Conservation (phyloP, 2,329 filamentous ascomycete species). For the Rugonectria rugulosa region DNA sequence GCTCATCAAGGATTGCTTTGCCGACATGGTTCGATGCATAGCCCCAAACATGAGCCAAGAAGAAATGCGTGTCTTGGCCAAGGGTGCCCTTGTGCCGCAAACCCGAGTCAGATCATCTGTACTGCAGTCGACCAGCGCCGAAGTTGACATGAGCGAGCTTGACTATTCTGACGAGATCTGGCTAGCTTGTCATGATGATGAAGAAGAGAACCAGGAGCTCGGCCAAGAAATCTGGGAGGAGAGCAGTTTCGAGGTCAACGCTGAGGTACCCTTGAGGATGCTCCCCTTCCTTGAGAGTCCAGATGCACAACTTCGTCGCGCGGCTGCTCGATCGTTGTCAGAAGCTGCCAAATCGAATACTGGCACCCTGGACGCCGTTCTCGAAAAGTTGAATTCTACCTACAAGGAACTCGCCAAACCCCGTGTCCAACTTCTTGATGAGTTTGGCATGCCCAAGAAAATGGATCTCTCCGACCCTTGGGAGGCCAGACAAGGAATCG, state of each 20-base stretch:
- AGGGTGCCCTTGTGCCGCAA: slow-evolving; percentile 81
- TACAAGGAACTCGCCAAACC: slow-evolving; percentile 86
- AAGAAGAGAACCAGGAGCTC: slow-evolving; percentile 84
- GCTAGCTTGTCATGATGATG: slow-evolving; percentile 91
- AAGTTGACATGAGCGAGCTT: slow-evolving; percentile 89
- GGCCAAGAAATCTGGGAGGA: slow-evolving; percentile 95
- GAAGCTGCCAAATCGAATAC: slow-evolving; percentile 72
- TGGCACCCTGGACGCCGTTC: slow-evolving; percentile 65
- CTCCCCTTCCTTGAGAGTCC: slow-evolving; percentile 81
- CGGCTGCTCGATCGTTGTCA: slow-evolving; percentile 82
- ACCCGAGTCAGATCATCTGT: slow-evolving; percentile 82
- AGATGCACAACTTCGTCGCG: slow-evolving; percentile 82
- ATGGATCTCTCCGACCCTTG: slow-evolving; percentile 87
- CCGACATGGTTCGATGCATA: slow-evolving; percentile 84
- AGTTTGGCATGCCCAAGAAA: slow-evolving; percentile 94
- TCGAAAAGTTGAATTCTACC: slow-evolving; percentile 71
- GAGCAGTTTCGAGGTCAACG: slow-evolving; percentile 76
- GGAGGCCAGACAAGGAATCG: slow-evolving; percentile 90
- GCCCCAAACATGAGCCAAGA: slow-evolving; percentile 77
- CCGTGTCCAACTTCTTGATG: slow-evolving; percentile 82
- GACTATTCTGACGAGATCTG: slow-evolving; percentile 90
- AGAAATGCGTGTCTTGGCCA: slow-evolving; percentile 80
- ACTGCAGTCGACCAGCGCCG: slow-evolving; percentile 87
- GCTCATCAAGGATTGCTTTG: slow-evolving; percentile 88
- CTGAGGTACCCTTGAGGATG: slow-evolving; percentile 71